phyloP scores from a whole-genome alignment of 1,284 basidiomycete species.

The Lentinula novae-zelandiae region DNA sequence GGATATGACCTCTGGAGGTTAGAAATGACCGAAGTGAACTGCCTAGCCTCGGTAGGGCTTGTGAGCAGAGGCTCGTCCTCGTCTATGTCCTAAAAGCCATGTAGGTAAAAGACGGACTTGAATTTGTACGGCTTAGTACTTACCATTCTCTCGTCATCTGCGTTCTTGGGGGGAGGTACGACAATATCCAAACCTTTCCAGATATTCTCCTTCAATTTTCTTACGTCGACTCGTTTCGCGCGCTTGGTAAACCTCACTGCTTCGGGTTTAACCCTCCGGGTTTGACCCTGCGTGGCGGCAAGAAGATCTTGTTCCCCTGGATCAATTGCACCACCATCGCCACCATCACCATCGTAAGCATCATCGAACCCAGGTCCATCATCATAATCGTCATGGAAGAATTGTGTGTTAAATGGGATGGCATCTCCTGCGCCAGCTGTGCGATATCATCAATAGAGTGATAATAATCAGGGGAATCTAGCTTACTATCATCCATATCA shows the following conservation, averaged over 20 bases:
- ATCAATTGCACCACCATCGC: constrained; percentile 44
- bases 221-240: constrained; percentile 95
- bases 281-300: constrained; percentile 76
- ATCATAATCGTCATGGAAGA: constrained; percentile 93
- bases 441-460: background rate
- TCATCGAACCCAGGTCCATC: constrained; percentile 79
- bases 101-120: background rate
- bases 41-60: constrained; percentile 63
- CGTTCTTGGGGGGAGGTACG: constrained; percentile 37
- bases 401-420: constrained; percentile 90
- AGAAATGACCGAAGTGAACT: constrained; percentile 83
- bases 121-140: constrained; percentile 13
- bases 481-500: constrained; percentile 63
- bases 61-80: constrained; percentile 39
- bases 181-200: constrained; percentile 88
- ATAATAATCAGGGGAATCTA: background rate
- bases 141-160: constrained; percentile 56
- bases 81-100: constrained; percentile 46
- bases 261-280: constrained; percentile 81
- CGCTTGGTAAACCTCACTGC: constrained; percentile 94
- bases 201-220: constrained; percentile 96
- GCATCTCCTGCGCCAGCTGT: constrained; percentile 37
- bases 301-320: constrained; percentile 83
- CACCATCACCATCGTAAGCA: constrained; percentile 59
- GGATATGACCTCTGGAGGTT: constrained; percentile 84